Conservation (phyloP, 805 yeast genomes). For the Saturnispora serradocipensis region DNA sequence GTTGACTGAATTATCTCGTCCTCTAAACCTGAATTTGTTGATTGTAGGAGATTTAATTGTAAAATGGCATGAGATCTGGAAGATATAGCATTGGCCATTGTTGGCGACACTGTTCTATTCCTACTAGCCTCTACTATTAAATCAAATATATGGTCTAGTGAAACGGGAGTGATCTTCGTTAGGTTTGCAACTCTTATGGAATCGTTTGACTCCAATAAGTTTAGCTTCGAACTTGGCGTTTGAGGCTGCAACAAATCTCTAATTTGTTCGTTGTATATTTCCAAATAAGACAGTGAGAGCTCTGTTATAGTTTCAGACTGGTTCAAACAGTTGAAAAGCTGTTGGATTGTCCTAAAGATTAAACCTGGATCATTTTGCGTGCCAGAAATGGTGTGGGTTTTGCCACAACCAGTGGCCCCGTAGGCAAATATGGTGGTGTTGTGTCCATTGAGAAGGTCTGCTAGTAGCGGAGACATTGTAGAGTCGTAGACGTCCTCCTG, state of each 20-base stretch:
- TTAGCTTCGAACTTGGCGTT: constrained; percentile 30
- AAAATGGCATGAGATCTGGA: constrained; percentile 92
- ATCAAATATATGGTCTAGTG: constrained; percentile 71
- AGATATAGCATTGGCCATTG: constrained; percentile 84
- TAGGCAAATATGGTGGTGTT: constrained; percentile 92
- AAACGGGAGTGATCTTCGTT: constrained; percentile 48
- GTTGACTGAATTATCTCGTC: constrained; percentile 73
- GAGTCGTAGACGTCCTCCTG: constrained; percentile 60
- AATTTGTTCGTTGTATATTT: constrained; percentile 86
- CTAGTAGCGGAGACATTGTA: constrained; percentile 67
- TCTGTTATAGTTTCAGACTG: constrained; percentile 45
- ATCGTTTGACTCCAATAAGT: constrained; percentile 64
- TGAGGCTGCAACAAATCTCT: constrained; percentile 63
- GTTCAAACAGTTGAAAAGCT: constrained; percentile 55
- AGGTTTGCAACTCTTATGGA: constrained; percentile 66
- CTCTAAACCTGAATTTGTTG: constrained; percentile 50
- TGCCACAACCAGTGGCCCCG: constrained; percentile 98
- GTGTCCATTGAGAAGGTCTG: constrained; percentile 70
- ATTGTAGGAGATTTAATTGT: constrained; percentile 62
- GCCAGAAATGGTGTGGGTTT: constrained; percentile 85
- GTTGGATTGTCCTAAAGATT: constrained; percentile 68
- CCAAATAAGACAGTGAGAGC: constrained; percentile 64
- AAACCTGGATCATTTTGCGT: constrained; percentile 67
- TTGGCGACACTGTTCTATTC: constrained; percentile 76
- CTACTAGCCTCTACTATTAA: constrained; percentile 61